Evolutionary conservation across 495 filamentous ascomycete species (phyloP), one percentile per base, ranked within the genome.

Genomic region (Clohesyomyces aquaticus): DNA sequence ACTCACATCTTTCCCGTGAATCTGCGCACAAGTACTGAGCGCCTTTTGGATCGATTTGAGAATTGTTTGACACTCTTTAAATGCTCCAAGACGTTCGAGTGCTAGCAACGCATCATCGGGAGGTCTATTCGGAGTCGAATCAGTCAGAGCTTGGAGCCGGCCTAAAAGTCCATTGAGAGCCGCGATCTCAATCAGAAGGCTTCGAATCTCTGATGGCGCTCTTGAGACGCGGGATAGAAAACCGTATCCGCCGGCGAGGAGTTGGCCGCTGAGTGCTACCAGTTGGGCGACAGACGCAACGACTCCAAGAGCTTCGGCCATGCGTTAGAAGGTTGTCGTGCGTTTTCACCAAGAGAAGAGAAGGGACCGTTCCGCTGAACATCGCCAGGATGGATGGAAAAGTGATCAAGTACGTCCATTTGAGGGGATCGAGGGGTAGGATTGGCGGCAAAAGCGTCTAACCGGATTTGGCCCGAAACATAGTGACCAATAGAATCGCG

Each of bases 161-260:
- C 48, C 22, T 16, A 52, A 18, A 4, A 52, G 25, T 10, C 48
- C 27, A 22, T 52, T 52, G 48, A 52, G 8, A 18, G 48, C 48
- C 4, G 48, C 48, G 27, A 22, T 52, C 48, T 52, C 48, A 26
- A 22, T 52, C 10, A 52, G 18, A 16, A 52, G 25, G 19, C 22
- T 8, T 28, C 48, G 22, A 22, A 52, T 52, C 27, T 52, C 48
- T 9, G 48, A 23, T 28, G 48, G 48, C 22, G 48, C 48, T 23
- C 22, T 14, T 3, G 48, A 14, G 18, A 52, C 48, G 3, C 25
- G 4, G 48, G 48, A 52, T 10, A 52, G 48, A 22, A 52, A 52
- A 22, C 48, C 25, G 18, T 52, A 52, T 8, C 48, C 48, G 22
- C 48, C 48, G 48, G 48, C 48, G 27, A 52, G 48, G 18, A 52